phyloP scores from a whole-genome alignment of 441 rosid species.

The Brassica balearica region DNA sequence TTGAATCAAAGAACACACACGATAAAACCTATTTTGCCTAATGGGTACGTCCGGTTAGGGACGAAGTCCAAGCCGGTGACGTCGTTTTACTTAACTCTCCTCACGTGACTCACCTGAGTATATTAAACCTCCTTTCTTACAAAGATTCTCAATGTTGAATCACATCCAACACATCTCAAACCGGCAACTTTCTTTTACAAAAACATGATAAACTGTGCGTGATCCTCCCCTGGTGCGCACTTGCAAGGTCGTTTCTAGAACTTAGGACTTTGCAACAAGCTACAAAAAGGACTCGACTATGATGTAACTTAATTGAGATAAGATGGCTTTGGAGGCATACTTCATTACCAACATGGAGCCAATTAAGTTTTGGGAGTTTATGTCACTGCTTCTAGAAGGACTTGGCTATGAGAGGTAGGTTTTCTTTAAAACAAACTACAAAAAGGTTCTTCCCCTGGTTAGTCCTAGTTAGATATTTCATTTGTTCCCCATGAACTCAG shows the following conservation, averaged over 20 bases:
- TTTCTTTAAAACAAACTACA: neutral
- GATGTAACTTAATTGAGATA: conserved; percentile 5
- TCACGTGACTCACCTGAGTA: too few relatives aligned
- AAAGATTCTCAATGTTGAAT: too few relatives aligned
- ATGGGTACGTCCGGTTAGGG: too few relatives aligned
- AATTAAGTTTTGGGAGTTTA: conserved; percentile 90
- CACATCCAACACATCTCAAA: conserved; percentile 39
- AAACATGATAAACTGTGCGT: conserved; percentile 71
- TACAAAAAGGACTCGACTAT: neutral
- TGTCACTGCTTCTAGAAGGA: conserved; percentile 72
- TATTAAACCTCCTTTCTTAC: too few relatives aligned
- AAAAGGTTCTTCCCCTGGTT: conserved; percentile 20
- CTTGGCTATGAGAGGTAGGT: conserved; percentile 90
- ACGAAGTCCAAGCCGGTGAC: too few relatives aligned
- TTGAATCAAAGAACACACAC: too few relatives aligned
- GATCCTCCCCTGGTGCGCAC: conserved; percentile 69
- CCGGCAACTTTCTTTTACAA: conserved; percentile 80
- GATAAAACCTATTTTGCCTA: too few relatives aligned
- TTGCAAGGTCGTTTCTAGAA: conserved; percentile 80
- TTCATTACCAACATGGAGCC: conserved; percentile 92
- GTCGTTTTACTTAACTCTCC: too few relatives aligned
- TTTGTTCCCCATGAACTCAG: neutral
- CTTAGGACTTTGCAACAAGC: conserved; percentile 30
- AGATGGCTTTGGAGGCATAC: conserved; percentile 69
- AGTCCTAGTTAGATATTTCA: conserved; percentile 3